A percentile compares a stretch with the other conserved stretches of the same genome.
These are phyloP conservation scores for Ceratobasidium sp. DNA, from an alignment of 1,284 basidiomycete genomes.

Conservation along the genomic window DNA sequence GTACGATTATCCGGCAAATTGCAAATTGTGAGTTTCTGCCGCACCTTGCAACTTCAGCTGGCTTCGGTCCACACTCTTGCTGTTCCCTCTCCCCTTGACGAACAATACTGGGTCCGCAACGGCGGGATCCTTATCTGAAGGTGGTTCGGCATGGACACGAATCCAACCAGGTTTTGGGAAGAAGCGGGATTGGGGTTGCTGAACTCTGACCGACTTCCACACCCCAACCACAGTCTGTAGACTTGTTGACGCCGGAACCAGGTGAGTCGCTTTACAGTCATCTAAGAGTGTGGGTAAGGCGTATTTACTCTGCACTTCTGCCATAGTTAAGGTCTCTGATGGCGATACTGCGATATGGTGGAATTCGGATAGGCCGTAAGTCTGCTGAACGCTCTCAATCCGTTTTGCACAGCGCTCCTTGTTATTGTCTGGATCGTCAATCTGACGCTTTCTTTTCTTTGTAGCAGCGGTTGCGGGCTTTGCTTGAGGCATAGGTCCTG, in stretches of 20 bases:
- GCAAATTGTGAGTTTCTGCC: background rate
- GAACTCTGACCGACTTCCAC: constrained; percentile 12
- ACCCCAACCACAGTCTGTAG: background rate
- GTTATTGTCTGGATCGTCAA: background rate
- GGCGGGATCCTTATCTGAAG: background rate
- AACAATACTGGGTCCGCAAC: constrained; percentile 21
- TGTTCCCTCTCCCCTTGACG: background rate
- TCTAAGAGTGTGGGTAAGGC: background rate
- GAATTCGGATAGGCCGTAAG: background rate
- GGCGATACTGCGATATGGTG: background rate
- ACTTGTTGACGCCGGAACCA: background rate
- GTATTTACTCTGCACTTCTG: background rate
- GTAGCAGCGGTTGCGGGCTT: background rate
- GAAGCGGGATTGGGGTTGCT: background rate
- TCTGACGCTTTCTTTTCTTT: constrained; percentile 8
- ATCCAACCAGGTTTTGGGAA: constrained; percentile 2
- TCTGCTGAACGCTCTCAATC: background rate
- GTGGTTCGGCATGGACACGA: background rate
- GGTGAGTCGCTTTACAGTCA: background rate
- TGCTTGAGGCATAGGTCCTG: background rate
- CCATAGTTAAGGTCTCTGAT: background rate
- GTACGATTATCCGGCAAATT: background rate
- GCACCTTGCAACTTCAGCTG: background rate
- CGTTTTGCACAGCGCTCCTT: background rate
- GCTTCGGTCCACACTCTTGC: background rate